Evolutionary conservation across 73 alveolate species (phyloP).

Genomic region (Paramecium octaurelia): DNA sequence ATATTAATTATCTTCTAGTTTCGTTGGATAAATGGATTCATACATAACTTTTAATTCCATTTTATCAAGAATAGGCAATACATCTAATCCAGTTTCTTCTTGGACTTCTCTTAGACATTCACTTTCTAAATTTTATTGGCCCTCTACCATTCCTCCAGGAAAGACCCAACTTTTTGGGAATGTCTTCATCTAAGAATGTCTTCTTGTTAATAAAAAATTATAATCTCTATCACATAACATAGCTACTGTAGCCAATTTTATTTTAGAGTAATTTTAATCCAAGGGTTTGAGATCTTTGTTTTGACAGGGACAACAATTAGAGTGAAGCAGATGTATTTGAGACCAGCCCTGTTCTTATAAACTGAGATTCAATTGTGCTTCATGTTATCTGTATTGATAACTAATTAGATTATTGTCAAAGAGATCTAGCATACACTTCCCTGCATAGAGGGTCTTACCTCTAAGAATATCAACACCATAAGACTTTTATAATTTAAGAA

Average conservation of each 20-base stretch:
- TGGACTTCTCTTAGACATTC: background rate
- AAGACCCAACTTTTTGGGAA: background rate
- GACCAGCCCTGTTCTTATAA: background rate
- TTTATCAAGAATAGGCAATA: background rate
- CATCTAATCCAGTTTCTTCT: background rate
- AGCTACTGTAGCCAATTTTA: background rate
- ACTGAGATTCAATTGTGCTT: background rate
- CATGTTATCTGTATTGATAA: background rate
- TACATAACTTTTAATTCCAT: background rate
- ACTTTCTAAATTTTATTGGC: background rate
- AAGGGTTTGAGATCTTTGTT: background rate
- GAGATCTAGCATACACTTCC: background rate
- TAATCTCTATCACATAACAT: background rate
- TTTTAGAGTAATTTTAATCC: background rate
- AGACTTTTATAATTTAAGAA: background rate
- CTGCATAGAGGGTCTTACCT: background rate
- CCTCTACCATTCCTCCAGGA: conserved; percentile 17
- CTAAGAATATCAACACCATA: background rate
- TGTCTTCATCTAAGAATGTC: background rate
- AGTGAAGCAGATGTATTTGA: background rate
- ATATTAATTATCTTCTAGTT: background rate
- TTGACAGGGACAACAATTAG: background rate
- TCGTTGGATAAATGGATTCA: background rate
- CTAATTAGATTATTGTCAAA: background rate
- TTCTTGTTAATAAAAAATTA: background rate